phyloP scores from a whole-genome alignment of 2,329 filamentous ascomycete genomes.

The Fusarium circinatum region DNA sequence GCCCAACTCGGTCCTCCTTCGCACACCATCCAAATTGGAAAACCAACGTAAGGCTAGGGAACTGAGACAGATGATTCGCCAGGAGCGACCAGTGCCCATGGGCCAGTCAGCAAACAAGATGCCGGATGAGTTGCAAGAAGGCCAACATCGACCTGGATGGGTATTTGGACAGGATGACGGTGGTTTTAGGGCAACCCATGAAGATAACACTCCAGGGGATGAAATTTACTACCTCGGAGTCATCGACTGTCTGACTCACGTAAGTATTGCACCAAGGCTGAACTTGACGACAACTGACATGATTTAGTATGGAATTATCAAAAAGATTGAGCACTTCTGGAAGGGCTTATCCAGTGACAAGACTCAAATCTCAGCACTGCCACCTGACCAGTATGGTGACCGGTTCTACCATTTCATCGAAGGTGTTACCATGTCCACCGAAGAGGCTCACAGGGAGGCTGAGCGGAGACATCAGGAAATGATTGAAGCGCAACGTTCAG shows the following conservation, averaged over 20 bases:
- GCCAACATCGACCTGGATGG: constrained; percentile 74
- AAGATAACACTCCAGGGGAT: constrained; percentile 84
- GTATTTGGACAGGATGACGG: constrained; percentile 96
- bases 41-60: constrained; percentile 91
- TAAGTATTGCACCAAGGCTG: constrained; percentile 61
- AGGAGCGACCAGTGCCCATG: constrained; percentile 93
- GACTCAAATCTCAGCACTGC: constrained; percentile 90
- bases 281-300: constrained; percentile 39
- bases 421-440: constrained; percentile 87
- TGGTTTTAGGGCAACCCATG: constrained; percentile 91
- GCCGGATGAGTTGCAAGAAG: constrained; percentile 87
- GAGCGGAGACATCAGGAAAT: constrained; percentile 70
- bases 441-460: constrained; percentile 80
- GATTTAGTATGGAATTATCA: constrained; percentile 86
- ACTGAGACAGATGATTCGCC: constrained; percentile 89
- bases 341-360: constrained; percentile 89
- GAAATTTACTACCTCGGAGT: constrained; percentile 98
- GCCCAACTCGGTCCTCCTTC: constrained; percentile 73
- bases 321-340: constrained; percentile 96
- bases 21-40: constrained; percentile 94
- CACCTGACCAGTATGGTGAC: constrained; percentile 90
- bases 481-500: constrained; percentile 50
- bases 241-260: constrained; percentile 97
- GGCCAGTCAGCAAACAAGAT: constrained; percentile 84
- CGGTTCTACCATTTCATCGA: constrained; percentile 94